These are phyloP conservation scores for Podospora anserina DNA, from an alignment of 495 filamentous ascomycete species.

Conservation along the genomic window DNA sequence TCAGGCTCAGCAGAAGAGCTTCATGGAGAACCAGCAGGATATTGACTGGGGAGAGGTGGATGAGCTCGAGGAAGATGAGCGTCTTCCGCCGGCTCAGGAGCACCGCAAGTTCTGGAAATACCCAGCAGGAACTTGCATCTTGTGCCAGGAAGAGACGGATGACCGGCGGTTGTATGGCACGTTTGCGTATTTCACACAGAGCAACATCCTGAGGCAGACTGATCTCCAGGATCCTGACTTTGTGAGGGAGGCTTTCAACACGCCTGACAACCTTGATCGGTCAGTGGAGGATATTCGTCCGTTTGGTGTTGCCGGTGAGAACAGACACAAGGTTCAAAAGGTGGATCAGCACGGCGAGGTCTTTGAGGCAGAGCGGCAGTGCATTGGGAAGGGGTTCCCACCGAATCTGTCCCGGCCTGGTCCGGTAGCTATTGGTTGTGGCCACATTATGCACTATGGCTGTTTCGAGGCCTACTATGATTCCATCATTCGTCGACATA, in stretches of 20 bases:
- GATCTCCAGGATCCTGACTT: constrained; percentile 76
- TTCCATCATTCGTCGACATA: constrained; percentile 76
- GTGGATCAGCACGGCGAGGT: constrained; percentile 66
- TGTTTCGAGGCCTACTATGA: constrained; percentile 91
- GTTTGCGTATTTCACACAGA: constrained; percentile 84
- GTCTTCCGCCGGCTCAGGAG: constrained; percentile 60
- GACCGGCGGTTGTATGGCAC: constrained; percentile 87
- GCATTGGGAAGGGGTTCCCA: constrained; percentile 85
- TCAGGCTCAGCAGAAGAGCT: constrained; percentile 92
- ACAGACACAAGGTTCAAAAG: constrained; percentile 71
- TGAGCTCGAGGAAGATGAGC: constrained; percentile 62
- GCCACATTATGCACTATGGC: constrained; percentile 96
- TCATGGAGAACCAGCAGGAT: constrained; percentile 78
- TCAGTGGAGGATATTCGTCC: constrained; percentile 78
- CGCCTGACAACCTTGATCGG: constrained; percentile 75
- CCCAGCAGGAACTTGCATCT: constrained; percentile 88
- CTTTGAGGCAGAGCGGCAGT: constrained; percentile 71
- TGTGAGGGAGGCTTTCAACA: constrained; percentile 74
- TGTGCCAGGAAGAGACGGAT: constrained; percentile 94
- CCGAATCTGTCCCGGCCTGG: constrained; percentile 62
- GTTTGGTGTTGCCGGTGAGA: constrained; percentile 85
- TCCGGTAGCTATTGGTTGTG: constrained; percentile 85
- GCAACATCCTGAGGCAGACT: constrained; percentile 81
- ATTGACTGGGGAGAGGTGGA: constrained; percentile 80
- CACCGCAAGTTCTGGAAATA: constrained; percentile 82